phyloP scores from a whole-genome alignment of 768 basidiomycete genomes.

The Galerina marginata region DNA sequence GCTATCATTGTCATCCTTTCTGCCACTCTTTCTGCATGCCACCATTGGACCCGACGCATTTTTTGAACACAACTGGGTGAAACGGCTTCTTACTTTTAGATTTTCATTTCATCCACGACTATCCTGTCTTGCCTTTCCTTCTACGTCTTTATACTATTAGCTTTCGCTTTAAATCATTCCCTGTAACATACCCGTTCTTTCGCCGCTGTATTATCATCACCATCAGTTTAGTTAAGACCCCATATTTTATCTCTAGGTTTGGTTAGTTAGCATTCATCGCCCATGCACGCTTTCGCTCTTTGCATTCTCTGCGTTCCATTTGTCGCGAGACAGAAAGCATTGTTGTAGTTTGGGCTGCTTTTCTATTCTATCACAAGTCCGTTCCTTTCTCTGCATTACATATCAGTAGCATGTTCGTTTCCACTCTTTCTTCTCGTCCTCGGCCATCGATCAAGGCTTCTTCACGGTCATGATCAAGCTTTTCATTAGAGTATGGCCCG shows the following conservation, averaged over 20 bases:
- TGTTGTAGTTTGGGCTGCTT: not conserved
- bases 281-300: not conserved
- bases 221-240: not conserved
- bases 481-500: not conserved
- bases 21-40: not conserved
- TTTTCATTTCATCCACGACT: not conserved
- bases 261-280: not conserved
- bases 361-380: too few species aligned
- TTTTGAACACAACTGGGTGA: not conserved
- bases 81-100: not conserved
- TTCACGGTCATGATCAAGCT: not conserved
- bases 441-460: too few species aligned
- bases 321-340: not conserved
- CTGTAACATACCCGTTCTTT: constrained; percentile 5
- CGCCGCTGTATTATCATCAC: constrained; percentile 16
- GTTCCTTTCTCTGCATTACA: too few species aligned
- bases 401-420: too few species aligned
- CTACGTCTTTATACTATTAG: not conserved
- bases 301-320: not conserved
- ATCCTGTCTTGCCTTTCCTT: constrained; percentile 3
- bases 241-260: constrained; percentile 8
- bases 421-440: not conserved
- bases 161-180: constrained; percentile 3
- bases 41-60: not conserved
- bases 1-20: too few species aligned